Percentiles rank a stretch among this genome's conserved stretches.
Evolutionary conservation across 805 yeast species (phyloP).

Genomic region (Metschnikowia koreensis): DNA sequence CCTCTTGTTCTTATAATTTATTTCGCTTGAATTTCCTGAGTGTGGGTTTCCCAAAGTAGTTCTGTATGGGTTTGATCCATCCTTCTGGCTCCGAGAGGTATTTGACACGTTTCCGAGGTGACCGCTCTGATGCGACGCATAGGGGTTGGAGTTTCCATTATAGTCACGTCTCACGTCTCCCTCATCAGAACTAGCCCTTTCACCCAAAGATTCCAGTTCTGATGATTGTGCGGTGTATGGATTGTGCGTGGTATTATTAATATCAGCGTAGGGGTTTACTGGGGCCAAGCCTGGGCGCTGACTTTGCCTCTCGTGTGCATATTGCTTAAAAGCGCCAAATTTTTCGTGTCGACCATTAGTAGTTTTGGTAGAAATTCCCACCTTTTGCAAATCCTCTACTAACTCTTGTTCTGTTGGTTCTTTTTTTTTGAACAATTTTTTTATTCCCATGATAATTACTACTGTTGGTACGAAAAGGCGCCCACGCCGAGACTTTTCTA

Average conservation of each 20-base stretch:
- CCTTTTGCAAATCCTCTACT: constrained; percentile 35
- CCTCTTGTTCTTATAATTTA: neutral
- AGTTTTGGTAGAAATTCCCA: constrained; percentile 43
- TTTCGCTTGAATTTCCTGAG: neutral
- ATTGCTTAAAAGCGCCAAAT: constrained; percentile 49
- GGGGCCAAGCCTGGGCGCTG: constrained; percentile 39
- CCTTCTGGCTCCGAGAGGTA: too few relatives aligned
- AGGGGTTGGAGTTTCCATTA: constrained; percentile 10
- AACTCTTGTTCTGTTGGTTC: constrained; percentile 51
- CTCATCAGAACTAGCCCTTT: neutral
- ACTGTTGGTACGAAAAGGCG: neutral
- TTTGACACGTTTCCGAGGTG: neutral
- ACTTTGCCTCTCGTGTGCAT: constrained; percentile 44
- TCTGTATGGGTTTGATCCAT: constrained; percentile 1
- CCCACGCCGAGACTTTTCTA: neutral
- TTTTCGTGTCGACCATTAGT: constrained; percentile 40
- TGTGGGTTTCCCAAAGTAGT: neutral
- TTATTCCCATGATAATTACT: constrained; percentile 41
- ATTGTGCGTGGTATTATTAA: constrained; percentile 15
- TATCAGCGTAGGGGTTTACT: constrained; percentile 41
- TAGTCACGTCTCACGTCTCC: neutral
- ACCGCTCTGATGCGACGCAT: neutral
- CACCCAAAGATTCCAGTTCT: neutral
- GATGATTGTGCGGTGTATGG: constrained; percentile 12
- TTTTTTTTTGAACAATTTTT: constrained; percentile 46